These are phyloP conservation scores for Klebsormidium nitens DNA, from an alignment of 139 green algal genomes.

Conservation along the genomic window DNA sequence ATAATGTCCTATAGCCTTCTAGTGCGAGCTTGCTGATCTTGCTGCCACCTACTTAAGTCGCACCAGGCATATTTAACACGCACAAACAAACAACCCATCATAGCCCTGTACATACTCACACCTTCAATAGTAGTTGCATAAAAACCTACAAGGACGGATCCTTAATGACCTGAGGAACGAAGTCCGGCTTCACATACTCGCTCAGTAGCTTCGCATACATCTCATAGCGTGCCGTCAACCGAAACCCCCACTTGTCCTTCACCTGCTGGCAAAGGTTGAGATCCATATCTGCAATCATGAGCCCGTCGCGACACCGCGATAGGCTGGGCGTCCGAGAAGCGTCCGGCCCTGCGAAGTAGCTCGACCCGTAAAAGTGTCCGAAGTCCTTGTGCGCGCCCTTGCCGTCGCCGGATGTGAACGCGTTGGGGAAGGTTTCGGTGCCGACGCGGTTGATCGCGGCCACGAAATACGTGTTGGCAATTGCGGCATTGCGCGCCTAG, in stretches of 20 bases:
- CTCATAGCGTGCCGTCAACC: constrained; percentile 83
- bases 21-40: too few relatives aligned
- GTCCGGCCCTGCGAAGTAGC: constrained; percentile 90
- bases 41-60: too few relatives aligned
- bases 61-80: too few relatives aligned
- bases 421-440: constrained; percentile 87
- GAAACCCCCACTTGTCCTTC: constrained; percentile 89
- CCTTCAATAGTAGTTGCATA: too few relatives aligned
- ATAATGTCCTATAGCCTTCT: too few relatives aligned
- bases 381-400: constrained; percentile 79
- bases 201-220: constrained; percentile 81
- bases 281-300: constrained; percentile 82
- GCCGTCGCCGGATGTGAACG: constrained; percentile 89
- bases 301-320: constrained; percentile 66
- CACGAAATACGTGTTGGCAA: constrained; percentile 75
- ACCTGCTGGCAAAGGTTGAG: constrained; percentile 90
- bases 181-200: constrained; percentile 62
- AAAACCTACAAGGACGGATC: constrained; percentile 32
- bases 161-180: constrained; percentile 76
- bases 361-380: constrained; percentile 72
- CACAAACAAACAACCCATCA: too few relatives aligned
- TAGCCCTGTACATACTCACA: too few relatives aligned
- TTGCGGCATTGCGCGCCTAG: constrained; percentile 80
- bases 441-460: constrained; percentile 87
- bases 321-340: constrained; percentile 70